phyloP scores from a whole-genome alignment of 192 early-diverging fungal genomes.

The Backusella australiensis region DNA sequence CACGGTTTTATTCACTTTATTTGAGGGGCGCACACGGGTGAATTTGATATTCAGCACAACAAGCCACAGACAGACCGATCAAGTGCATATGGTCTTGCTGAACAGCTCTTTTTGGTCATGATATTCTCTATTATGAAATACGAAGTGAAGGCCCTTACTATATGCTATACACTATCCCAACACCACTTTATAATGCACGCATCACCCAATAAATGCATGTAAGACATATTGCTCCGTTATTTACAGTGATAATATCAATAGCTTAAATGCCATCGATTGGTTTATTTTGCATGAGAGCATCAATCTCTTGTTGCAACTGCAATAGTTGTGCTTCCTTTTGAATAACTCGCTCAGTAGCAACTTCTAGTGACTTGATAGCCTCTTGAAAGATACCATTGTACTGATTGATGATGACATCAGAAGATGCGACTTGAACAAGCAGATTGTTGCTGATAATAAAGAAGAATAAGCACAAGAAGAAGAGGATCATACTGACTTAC shows the following conservation, averaged over 20 bases:
- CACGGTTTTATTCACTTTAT: background rate
- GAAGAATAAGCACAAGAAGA: background rate
- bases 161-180: no score
- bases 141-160: no score
- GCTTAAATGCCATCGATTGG: background rate
- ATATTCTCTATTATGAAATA: no score
- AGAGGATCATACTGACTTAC: background rate
- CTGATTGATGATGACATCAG: background rate
- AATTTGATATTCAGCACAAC: background rate
- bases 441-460: background rate
- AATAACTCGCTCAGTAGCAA: background rate
- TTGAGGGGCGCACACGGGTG: background rate
- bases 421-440: background rate
- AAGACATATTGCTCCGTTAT: no score
- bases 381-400: background rate
- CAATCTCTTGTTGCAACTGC: background rate
- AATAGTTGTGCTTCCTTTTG: background rate
- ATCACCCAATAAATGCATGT: no score
- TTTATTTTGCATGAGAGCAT: background rate
- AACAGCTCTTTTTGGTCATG: background rate
- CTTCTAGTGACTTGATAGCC: background rate
- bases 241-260: background rate
- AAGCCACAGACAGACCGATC: background rate
- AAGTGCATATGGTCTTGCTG: background rate
- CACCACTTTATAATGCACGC: no score